A percentile compares a stretch with the other conserved stretches of the same genome.
Conservation (phyloP, 1,284 basidiomycete genomes). For the Ganoderma lingzhi region DNA sequence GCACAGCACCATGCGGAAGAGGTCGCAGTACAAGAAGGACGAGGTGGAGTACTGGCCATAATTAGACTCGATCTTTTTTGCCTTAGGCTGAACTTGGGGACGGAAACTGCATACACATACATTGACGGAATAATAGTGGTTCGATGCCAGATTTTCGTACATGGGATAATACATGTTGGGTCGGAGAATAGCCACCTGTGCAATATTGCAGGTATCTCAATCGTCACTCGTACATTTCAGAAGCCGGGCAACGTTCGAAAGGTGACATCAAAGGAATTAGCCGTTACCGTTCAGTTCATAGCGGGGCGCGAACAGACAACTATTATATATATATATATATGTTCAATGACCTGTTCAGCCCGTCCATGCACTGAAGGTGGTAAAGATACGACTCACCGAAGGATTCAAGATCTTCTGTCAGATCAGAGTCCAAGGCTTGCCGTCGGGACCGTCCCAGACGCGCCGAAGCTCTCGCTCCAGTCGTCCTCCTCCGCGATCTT, state of each 20-base stretch:
- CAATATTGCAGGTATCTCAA: not conserved
- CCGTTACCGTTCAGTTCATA: slow-evolving; percentile 3
- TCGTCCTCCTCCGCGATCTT: slow-evolving; percentile 33
- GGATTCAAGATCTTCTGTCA: not conserved
- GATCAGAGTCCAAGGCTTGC: slow-evolving; percentile 25
- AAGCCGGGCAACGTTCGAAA: not conserved
- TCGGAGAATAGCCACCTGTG: not conserved
- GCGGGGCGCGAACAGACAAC: not conserved
- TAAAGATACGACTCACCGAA: not conserved
- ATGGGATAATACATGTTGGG: slow-evolving; percentile 1
- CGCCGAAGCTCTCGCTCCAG: slow-evolving; percentile 34
- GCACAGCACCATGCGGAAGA: slow-evolving; percentile 31
- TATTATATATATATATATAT: slow-evolving; percentile 13
- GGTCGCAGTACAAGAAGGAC: slow-evolving; percentile 27
- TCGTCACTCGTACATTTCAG: slow-evolving; percentile 4
- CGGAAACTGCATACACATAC: not conserved
- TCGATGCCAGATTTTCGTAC: not conserved
- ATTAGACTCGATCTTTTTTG: slow-evolving; percentile 3
- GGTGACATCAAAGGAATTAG: not conserved
- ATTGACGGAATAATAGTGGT: not conserved
- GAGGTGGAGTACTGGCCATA: slow-evolving; percentile 32
- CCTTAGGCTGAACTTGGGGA: not conserved
- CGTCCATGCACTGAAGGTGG: not conserved
- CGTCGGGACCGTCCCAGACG: slow-evolving; percentile 9
- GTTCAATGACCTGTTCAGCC: not conserved